Evolutionary conservation across 2,329 filamentous ascomycete species (phyloP).

Genomic region (Cercospora berteroae): DNA sequence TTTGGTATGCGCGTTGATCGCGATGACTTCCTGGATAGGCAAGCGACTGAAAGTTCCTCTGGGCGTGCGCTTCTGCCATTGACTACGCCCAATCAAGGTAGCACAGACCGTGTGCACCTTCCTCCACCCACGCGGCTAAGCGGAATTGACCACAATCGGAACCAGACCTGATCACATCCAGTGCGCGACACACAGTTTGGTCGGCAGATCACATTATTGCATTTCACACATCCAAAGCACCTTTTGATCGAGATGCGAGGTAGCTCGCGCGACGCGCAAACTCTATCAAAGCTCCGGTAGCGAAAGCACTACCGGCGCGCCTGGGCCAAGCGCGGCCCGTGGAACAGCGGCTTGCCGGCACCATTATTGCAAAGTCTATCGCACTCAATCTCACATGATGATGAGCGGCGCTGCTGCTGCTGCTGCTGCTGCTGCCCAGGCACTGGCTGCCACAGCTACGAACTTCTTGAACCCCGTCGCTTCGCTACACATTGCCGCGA

Average conservation of each 20-base stretch:
- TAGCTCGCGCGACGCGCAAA: not conserved
- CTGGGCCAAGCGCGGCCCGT: not conserved
- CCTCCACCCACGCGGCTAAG: not conserved
- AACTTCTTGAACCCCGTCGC: not conserved
- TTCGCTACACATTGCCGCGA: not conserved
- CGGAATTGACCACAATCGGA: not conserved
- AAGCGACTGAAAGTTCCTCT: not conserved
- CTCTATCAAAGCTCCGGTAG: not conserved
- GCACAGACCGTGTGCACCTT: not conserved
- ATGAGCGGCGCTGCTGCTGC: not conserved
- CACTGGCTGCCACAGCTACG: not conserved
- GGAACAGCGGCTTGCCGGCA: not conserved
- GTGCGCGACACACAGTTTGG: not conserved
- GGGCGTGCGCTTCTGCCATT: not conserved
- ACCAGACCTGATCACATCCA: not conserved
- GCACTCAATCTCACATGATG: not conserved
- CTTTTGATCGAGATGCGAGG: conserved; percentile 1
- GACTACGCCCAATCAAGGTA: not conserved
- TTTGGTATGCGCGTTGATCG: not conserved
- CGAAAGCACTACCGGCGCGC: not conserved
- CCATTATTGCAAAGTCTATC: not conserved
- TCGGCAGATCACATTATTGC: not conserved
- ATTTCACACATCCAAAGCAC: not conserved
- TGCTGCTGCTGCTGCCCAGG: not conserved
- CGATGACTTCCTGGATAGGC: not conserved